These are phyloP conservation scores for Bretschneidera sinensis DNA, from an alignment of 345 rosid species.

Conservation along the genomic window DNA sequence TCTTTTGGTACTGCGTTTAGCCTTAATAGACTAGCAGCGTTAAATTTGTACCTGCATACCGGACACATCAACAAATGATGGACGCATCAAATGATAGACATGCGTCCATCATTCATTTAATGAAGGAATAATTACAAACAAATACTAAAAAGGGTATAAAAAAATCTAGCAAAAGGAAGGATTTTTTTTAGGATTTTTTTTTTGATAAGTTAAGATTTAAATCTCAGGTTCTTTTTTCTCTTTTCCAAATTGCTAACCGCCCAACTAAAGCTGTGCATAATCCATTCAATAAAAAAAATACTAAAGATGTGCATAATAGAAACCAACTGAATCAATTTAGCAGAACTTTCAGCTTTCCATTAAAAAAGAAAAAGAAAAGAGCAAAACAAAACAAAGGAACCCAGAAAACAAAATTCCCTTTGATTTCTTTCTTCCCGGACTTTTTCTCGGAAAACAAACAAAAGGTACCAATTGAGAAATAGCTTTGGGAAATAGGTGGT, in stretches of 20 bases:
- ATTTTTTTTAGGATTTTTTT: no score
- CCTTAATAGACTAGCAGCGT: no score
- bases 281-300: no score
- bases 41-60: no score
- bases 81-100: no score
- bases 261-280: not conserved
- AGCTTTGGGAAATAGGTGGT: conserved; percentile 91
- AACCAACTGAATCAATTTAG: conserved; percentile 10
- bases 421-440: not conserved
- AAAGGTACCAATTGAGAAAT: conserved; percentile 77
- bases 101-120: no score
- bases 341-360: not conserved
- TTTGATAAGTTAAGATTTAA: not conserved
- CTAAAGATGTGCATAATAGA: not conserved
- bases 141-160: no score
- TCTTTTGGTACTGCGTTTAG: no score
- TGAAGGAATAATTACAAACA: no score
- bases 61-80: no score
- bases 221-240: not conserved
- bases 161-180: not conserved
- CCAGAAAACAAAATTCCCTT: not conserved
- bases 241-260: not conserved
- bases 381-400: conserved; percentile 7
- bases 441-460: not conserved
- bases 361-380: no score